Evolutionary conservation across 306 rosid genomes (phyloP).

Genomic region (Gynostemma pentaphyllum): DNA sequence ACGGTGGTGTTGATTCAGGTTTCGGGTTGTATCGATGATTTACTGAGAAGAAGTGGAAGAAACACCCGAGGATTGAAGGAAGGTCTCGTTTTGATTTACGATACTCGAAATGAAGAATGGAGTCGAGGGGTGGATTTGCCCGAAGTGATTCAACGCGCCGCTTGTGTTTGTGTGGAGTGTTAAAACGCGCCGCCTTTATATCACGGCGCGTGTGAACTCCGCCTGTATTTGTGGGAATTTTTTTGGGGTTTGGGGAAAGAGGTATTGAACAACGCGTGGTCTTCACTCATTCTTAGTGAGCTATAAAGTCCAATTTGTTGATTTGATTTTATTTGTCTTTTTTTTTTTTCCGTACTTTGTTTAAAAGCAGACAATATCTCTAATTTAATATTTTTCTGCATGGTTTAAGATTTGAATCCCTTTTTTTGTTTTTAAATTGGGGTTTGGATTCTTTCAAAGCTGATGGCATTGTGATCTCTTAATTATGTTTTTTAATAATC

Average conservation of each 20-base stretch:
- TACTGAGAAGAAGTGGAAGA: constrained; percentile 25
- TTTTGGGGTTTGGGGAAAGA: not conserved
- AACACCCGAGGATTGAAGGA: constrained; percentile 29
- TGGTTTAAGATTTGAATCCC: not conserved
- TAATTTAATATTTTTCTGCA: not conserved
- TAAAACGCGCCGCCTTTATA: not conserved
- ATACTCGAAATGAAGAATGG: constrained; percentile 41
- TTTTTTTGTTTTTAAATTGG: not conserved
- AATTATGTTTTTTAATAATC: too few relatives aligned
- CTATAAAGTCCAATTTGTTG: not conserved
- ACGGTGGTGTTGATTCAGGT: constrained; percentile 46
- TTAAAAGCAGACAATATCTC: not conserved
- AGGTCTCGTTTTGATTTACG: constrained; percentile 42
- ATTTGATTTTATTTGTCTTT: not conserved
- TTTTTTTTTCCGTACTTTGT: too few relatives aligned
- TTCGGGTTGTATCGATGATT: constrained; percentile 29
- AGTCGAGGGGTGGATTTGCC: constrained; percentile 37
- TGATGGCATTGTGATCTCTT: not conserved
- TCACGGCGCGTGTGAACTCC: not conserved
- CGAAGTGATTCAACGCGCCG: constrained; percentile 53
- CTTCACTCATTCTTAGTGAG: not conserved
- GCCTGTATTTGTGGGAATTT: too few relatives aligned
- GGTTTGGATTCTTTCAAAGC: not conserved
- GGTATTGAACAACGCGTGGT: not conserved
- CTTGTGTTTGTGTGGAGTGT: constrained; percentile 54